These are phyloP conservation scores for Pseudogymnoascus sp. DNA, from an alignment of 2,329 filamentous ascomycete genomes.

Conservation along the genomic window DNA sequence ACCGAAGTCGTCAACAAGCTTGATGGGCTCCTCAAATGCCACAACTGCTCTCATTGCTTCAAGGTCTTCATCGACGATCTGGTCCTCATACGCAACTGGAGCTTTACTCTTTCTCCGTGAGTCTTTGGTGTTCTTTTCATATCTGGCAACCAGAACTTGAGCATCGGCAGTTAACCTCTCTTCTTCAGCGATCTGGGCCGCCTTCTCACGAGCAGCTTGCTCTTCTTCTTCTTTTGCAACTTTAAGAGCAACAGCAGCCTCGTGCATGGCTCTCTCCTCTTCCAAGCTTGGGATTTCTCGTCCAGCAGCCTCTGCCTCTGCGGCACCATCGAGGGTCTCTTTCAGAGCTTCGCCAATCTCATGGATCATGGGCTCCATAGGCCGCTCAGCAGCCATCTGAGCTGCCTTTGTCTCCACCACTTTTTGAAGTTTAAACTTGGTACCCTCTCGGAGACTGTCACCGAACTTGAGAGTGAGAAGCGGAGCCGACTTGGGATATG, in stretches of 20 bases:
- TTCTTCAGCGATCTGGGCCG: constrained; percentile 56
- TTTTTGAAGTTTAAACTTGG: constrained; percentile 60
- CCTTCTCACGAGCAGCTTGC: constrained; percentile 39
- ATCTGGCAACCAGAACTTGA: constrained; percentile 63
- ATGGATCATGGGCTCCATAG: constrained; percentile 43
- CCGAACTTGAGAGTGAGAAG: constrained; percentile 60
- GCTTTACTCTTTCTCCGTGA: constrained; percentile 51
- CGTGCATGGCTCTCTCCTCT: constrained; percentile 77
- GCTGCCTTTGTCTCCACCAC: constrained; percentile 51
- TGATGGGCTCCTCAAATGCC: constrained; percentile 60
- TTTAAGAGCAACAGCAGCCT: constrained; percentile 57
- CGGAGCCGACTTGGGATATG: constrained; percentile 80
- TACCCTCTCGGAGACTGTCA: constrained; percentile 58
- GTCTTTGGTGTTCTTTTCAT: constrained; percentile 52
- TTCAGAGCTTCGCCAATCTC: constrained; percentile 39
- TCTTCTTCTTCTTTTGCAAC: constrained; percentile 42
- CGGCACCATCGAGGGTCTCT: constrained; percentile 77
- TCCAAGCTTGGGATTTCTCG: constrained; percentile 76
- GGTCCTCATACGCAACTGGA: constrained; percentile 27
- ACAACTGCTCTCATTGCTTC: constrained; percentile 33
- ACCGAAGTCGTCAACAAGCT: constrained; percentile 53
- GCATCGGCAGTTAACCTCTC: constrained; percentile 43
- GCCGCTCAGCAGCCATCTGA: constrained; percentile 39
- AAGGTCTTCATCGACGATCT: constrained; percentile 29
- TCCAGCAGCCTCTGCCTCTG: constrained; percentile 64